Base-by-base conservation (phyloP, 306 rosid species). In the Mimosa bimucronata region DNA sequence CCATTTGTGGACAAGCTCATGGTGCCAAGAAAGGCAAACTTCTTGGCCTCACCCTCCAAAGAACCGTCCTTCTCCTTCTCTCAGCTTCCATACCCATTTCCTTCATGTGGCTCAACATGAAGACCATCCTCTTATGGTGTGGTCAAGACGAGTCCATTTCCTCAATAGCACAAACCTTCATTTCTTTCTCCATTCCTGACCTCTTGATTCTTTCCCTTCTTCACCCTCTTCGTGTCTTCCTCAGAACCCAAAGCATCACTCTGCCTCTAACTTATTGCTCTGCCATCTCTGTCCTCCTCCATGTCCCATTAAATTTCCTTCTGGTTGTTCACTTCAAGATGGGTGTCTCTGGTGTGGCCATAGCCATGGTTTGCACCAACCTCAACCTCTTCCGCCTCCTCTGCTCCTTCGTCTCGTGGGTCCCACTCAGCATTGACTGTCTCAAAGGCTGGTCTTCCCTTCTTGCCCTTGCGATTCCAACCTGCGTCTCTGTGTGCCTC, bases 401-500 rank as follows among this genome's bases (percentile, higher is more conserved):
- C 19, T 81, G 67, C 5, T 87, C 86, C 4, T 96, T 89, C 46
- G 77, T 94, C 29, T 91, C 98, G 0, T 96, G 99, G 99, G 99
- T 96, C 13, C 25, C 86, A 3, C 97, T 93, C 0, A 87, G 88
- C 69, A 18, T 82, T 19, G 98, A 96, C 14, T 96, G 98, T 67
- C 66, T 96, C 46, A 79, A 50, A 2, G 98, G 97, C 0, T 96
- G 99, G 99, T 81, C 97, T 0, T 84, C 91, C 4, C 48, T 96
- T 23, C 92, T 96, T 7, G 79, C 93, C 10, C 87, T 96, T 7
- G 88, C 98, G 0, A 45, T 96, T 29, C 99, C 99, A 2, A 90
- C 93, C n/a, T 96, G 99, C 15, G 85, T 91, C 15, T 96, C 99
- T 0, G 99, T 96, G n/a, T 96, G 99, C 76, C 85, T 96, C 3